Percentiles rank a stretch among this genome's conserved stretches.
These are phyloP conservation scores for Fistulinella prunicolor DNA, from an alignment of 768 basidiomycete species.

Conservation along the genomic window DNA sequence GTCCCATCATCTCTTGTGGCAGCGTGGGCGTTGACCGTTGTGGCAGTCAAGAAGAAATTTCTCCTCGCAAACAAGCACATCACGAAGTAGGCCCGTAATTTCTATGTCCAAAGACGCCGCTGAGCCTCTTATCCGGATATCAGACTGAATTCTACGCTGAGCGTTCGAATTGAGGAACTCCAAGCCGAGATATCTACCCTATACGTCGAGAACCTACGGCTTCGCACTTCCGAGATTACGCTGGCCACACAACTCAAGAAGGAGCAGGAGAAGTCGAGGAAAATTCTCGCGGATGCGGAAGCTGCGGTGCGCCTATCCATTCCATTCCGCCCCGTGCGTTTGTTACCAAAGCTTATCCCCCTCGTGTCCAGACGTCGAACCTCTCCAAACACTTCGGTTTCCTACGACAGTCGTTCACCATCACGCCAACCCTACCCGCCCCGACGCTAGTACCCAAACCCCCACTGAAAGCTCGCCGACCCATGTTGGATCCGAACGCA, in stretches of 20 bases:
- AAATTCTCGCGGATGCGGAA: constrained; percentile 71
- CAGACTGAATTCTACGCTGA: constrained; percentile 83
- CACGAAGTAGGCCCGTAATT: constrained; percentile 60
- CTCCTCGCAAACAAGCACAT: constrained; percentile 89
- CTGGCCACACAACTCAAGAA: constrained; percentile 73
- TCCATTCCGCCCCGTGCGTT: neutral
- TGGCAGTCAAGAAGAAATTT: constrained; percentile 89
- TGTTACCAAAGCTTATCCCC: neutral
- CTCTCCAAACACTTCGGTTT: constrained; percentile 64
- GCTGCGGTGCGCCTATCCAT: constrained; percentile 52
- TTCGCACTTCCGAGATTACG: constrained; percentile 78
- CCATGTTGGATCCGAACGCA: constrained; percentile 38
- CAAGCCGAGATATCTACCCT: constrained; percentile 80
- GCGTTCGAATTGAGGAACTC: constrained; percentile 80
- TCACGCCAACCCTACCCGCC: constrained; percentile 35
- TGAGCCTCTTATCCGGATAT: constrained; percentile 5
- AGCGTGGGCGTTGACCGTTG: constrained; percentile 10
- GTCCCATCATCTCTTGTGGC: constrained; percentile 25
- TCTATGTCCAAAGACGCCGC: constrained; percentile 2
- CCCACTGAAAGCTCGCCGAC: constrained; percentile 51
- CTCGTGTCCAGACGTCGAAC: constrained; percentile 43
- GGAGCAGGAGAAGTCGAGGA: constrained; percentile 74
- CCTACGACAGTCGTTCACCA: constrained; percentile 61
- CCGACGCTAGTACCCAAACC: constrained; percentile 39
- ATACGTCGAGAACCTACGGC: constrained; percentile 77